A percentile compares a stretch with the other conserved stretches of the same genome.
Evolutionary conservation across 495 filamentous ascomycete species (phyloP).

Genomic region (Tuber melanosporum): DNA sequence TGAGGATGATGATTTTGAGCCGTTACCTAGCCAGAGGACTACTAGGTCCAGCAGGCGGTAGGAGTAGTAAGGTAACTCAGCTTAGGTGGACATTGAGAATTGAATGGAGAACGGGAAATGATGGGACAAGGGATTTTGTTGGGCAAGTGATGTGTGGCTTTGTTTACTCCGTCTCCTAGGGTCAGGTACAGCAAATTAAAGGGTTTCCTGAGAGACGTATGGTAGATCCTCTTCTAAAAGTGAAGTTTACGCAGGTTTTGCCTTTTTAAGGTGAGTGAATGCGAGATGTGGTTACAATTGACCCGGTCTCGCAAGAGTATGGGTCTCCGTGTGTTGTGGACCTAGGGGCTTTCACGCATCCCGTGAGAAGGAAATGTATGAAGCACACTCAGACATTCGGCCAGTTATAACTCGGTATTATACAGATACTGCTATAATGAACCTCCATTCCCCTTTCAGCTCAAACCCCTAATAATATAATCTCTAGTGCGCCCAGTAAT

Average conservation of each 20-base stretch:
- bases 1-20: conserved; percentile 40
- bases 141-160: neutral
- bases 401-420: neutral
- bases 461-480: neutral
- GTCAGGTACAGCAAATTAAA: neutral
- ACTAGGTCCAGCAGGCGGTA: conserved; percentile 16
- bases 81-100: neutral
- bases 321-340: neutral
- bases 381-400: neutral
- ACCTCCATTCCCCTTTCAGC: neutral
- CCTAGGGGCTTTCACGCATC: neutral
- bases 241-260: neutral
- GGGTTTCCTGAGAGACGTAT: neutral
- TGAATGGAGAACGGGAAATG: neutral
- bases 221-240: neutral
- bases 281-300: neutral
- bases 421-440: neutral
- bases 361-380: neutral
- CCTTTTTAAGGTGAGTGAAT: neutral
- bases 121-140: neutral
- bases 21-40: conserved; percentile 28
- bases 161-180: neutral
- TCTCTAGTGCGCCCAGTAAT: neutral
- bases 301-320: neutral
- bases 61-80: neutral